Base-by-base conservation (phyloP, 345 rosid species). In the Eucalyptus coolabah region DNA sequence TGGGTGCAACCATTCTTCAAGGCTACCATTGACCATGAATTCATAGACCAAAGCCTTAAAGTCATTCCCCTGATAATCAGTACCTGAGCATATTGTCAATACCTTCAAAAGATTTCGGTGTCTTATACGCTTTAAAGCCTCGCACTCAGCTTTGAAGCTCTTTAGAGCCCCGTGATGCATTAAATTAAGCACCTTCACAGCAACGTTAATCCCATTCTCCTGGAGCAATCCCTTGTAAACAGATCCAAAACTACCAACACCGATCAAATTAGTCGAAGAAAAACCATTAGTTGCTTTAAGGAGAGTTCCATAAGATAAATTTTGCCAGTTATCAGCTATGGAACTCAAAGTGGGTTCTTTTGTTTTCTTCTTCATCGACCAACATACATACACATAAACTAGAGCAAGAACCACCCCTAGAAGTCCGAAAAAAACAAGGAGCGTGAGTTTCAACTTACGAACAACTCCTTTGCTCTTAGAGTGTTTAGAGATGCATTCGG, bases 111-210 rank as follows among this genome's bases (percentile, higher is more conserved):
- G 59, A 53, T 53, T 53, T 18, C 59, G 24, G 4, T 53, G 59
- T 53, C 1, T 53, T 0, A 53, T 53, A 53, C 0, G 10, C 59
- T 53, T 53, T 19, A 53, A 1, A 54, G 1, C 26, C 59, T 54
- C 59, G 0, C 59, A 54, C 59, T 54, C 26, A 3, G 59, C 26
- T 54, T 54, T 8, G 11, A 53, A 53, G 1, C 59, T 54, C 59
- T 54, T 54, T 4, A 21, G 5, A 54, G 59, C 59, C 0, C 26
- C 59, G 21, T 54, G 4, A 21, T 0, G 0, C 2, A 0, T 54
- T 54, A 21, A 54, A 54, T 54, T 54, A 54, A 54, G 59, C 26
- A 54, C 26, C 2, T 53, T 53, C 67, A 60, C 32, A 26, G 67
- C 67, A 60, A 28, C 0, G 0, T 30, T 30, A 2, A 0, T 14